Base-by-base conservation (phyloP, 1,284 basidiomycete species). In the Singerocomus inundabilis region DNA sequence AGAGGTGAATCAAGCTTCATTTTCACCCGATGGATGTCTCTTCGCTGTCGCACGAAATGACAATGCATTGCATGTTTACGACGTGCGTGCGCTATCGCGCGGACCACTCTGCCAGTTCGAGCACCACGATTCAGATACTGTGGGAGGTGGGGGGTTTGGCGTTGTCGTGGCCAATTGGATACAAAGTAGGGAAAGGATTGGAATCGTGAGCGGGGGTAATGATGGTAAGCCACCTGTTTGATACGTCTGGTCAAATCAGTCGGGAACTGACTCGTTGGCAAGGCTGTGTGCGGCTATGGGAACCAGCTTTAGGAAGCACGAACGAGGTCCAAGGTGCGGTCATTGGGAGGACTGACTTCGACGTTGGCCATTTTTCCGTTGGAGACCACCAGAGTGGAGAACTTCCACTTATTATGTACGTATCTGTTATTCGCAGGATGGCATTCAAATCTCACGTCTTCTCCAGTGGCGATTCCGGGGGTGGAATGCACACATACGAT, bases 211-310 rank as follows among this genome's bases (percentile, higher is more conserved):
- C 15, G 83, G 80, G 5, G 85, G 85, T 0, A 72, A 76, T 41
- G 85, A 88, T 62, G 85, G 85, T 84, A 58, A 55, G 75, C 52
- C 52, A 15, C 21, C 3, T 16, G 9, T 44, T 37, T 32, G 21
- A 46, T 50, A 12, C 31, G 40, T 44, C 15, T 45, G 44, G 25
- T 32, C 6, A 12, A 46, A 29, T 38, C 25, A 46, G 41, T 49
- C 13, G 26, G 46, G n/a, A 35, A 49, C 49, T 61, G 29, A 48
- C 34, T 35, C 30, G 31, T 44, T 37, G 29, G 42, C 33, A 57
- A 86, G 85, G 85, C 10, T 84, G 81, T 57, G 74, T 88, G 9
- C 74, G 84, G 18, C 58, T 85, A 26, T 88, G 85, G 85, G 77
- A 86, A 57, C 74, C 81, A 11, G 64, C 70, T 18, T 58, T 67